Percentiles rank a stretch among this genome's conserved stretches.
phyloP scores from a whole-genome alignment of 2,329 filamentous ascomycete genomes.

The Eurotiales sp. region DNA sequence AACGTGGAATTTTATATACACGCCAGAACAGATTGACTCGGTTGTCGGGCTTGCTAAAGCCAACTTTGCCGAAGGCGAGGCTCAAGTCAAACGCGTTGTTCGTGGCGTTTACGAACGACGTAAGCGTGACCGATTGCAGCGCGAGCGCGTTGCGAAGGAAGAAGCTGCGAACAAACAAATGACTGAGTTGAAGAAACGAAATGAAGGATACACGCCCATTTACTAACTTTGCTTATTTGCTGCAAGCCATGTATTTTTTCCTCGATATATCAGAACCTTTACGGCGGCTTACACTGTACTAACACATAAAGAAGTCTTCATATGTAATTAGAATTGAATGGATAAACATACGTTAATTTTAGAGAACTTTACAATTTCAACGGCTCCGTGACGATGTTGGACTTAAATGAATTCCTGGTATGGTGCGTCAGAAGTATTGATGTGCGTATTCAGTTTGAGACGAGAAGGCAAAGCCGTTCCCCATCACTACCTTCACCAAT shows the following conservation, averaged over 20 bases:
- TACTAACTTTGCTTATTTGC: conserved; percentile 1
- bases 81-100: conserved; percentile 73
- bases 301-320: too few species aligned
- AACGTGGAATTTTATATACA: conserved; percentile 98
- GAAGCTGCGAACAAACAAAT: conserved; percentile 1
- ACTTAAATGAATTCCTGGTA: too few species aligned
- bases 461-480: too few species aligned
- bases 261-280: neutral
- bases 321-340: too few species aligned
- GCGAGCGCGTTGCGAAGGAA: conserved; percentile 21
- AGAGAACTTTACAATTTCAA: too few species aligned
- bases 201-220: conserved; percentile 13
- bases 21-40: conserved; percentile 79
- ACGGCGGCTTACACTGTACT: too few species aligned
- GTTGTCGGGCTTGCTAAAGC: conserved; percentile 77
- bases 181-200: conserved; percentile 8
- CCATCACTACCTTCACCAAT: too few species aligned
- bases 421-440: too few species aligned
- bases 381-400: too few species aligned
- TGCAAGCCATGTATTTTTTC: too few species aligned
- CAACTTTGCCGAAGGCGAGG: conserved; percentile 80
- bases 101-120: conserved; percentile 91
- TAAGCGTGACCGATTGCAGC: conserved; percentile 52
- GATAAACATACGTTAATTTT: too few species aligned
- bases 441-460: too few species aligned